phyloP scores from a whole-genome alignment of 139 green algal species.

The Pseudopediastrum boryanum region DNA sequence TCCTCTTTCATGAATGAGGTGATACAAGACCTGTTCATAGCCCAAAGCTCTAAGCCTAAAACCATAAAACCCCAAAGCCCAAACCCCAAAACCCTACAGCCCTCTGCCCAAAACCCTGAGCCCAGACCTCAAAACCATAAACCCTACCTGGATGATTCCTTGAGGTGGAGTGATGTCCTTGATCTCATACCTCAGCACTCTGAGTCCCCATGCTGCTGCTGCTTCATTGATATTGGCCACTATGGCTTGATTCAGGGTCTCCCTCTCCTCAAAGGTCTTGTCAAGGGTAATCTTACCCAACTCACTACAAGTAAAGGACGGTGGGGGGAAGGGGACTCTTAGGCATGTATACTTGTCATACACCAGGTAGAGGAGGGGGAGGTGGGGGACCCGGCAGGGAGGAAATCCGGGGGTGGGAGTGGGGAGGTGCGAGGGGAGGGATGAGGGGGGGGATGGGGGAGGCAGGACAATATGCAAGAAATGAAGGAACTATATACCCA shows the following conservation, averaged over 20 bases:
- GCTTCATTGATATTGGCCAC: slow-evolving; percentile 88
- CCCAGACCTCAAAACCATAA: no score
- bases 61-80: no score
- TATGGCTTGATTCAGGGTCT: slow-evolving; percentile 92
- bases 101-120: no score
- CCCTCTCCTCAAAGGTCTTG: slow-evolving; percentile 95
- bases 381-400: no score
- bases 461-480: neutral
- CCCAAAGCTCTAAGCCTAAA: no score
- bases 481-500: no score
- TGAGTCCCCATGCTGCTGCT: slow-evolving; percentile 88
- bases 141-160: slow-evolving; percentile 66
- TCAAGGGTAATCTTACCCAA: slow-evolving; percentile 98
- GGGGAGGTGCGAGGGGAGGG: neutral
- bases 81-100: no score
- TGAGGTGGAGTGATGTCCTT: slow-evolving; percentile 92
- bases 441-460: neutral
- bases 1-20: no score
- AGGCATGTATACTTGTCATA: slow-evolving; percentile 96
- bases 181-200: slow-evolving; percentile 94
- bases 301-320: slow-evolving; percentile 60
- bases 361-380: no score
- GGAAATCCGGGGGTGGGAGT: neutral
- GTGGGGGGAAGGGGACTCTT: neutral
- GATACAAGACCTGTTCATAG: no score